Evolutionary conservation across 805 yeast species (phyloP).

Genomic region (Cyberlindnera xylosilytica): DNA sequence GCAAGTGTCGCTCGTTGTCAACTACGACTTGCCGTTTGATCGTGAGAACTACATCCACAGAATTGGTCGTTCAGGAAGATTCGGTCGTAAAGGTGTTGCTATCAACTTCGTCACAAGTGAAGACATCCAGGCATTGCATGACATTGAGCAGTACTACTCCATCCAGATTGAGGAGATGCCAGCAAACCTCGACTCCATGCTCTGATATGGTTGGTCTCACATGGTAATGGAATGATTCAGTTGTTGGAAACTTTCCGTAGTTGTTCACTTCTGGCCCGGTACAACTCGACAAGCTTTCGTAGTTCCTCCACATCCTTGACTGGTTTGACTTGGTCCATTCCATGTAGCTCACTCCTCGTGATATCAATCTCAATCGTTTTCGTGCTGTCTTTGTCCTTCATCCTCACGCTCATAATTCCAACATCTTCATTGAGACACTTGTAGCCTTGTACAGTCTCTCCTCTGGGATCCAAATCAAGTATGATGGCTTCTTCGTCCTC

Average conservation of each 20-base stretch:
- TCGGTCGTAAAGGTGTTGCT: slow-evolving; percentile 98
- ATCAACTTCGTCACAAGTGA: slow-evolving; percentile 86
- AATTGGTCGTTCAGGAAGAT: slow-evolving; percentile 97
- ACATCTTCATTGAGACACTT: slow-evolving; percentile 19
- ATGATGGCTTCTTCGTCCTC: slow-evolving; percentile 25
- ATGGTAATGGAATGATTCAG: background rate
- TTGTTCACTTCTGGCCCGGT: slow-evolving; percentile 21
- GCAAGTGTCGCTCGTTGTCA: slow-evolving; percentile 93
- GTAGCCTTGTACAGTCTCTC: slow-evolving; percentile 12
- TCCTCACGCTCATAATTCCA: slow-evolving; percentile 18
- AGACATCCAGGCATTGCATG: slow-evolving; percentile 73
- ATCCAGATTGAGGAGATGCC: slow-evolving; percentile 79
- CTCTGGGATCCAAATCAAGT: slow-evolving; percentile 22
- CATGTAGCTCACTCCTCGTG: slow-evolving; percentile 18
- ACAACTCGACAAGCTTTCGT: slow-evolving; percentile 20
- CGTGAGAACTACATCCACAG: slow-evolving; percentile 95
- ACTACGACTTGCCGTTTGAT: slow-evolving; percentile 91
- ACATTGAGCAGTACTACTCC: slow-evolving; percentile 69
- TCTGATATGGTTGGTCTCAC: background rate
- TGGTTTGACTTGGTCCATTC: slow-evolving; percentile 10
- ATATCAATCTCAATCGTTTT: slow-evolving; percentile 25
- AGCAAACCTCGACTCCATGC: slow-evolving; percentile 56
- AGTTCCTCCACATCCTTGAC: slow-evolving; percentile 15
- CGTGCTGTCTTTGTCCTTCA: slow-evolving; percentile 24
- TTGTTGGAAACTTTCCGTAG: slow-evolving; percentile 10